phyloP scores from a whole-genome alignment of 169 alveolate species.

The Plasmodium malariae region DNA sequence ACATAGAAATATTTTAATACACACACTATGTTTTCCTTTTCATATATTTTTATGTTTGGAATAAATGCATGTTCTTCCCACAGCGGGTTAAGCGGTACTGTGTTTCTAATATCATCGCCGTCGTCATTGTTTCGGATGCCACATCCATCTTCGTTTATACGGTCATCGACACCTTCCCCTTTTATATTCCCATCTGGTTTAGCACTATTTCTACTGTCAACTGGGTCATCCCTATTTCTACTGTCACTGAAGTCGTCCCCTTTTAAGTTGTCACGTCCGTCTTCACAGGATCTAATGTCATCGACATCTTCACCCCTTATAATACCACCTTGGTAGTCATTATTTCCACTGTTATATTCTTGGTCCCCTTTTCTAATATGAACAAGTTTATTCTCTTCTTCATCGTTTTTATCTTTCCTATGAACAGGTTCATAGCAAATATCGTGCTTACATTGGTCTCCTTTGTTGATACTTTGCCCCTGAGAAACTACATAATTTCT shows the following conservation, averaged over 20 bases:
- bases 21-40: slow-evolving; percentile 25
- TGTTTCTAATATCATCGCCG: slow-evolving; percentile 54
- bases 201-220: too few species aligned
- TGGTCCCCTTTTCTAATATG: too few species aligned
- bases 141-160: neutral
- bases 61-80: slow-evolving; percentile 75
- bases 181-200: too few species aligned
- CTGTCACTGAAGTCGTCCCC: neutral
- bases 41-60: slow-evolving; percentile 65
- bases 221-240: neutral
- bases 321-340: neutral
- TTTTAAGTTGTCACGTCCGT: neutral
- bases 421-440: neutral
- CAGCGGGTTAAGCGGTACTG: slow-evolving; percentile 43
- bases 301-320: neutral
- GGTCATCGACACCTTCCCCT: neutral
- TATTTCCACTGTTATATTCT: neutral
- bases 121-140: too few species aligned
- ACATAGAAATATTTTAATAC: slow-evolving; percentile 66
- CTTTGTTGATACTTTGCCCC: neutral
- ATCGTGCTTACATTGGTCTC: neutral
- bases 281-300: neutral
- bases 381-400: neutral
- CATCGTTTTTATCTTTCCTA: neutral
- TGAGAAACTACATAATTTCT: neutral